Evolutionary conservation across 352 stramenopile genomes (phyloP).

Genomic region (Nothophytophthora sp.): DNA sequence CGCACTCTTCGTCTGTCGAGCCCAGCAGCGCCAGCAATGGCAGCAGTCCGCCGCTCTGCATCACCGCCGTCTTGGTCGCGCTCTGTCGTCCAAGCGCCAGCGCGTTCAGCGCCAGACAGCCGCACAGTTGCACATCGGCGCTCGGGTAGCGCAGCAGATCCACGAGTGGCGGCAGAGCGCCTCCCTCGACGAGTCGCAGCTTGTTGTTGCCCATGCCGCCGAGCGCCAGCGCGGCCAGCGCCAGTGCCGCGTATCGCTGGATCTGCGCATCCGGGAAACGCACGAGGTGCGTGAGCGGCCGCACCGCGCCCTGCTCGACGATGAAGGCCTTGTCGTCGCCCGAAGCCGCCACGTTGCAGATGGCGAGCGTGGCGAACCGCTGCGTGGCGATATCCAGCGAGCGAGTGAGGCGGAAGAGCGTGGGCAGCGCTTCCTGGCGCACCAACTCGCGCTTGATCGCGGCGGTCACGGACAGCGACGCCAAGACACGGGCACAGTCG

Average conservation of each 20-base stretch:
- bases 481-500: constrained; percentile 90
- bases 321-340: constrained; percentile 88
- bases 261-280: constrained; percentile 96
- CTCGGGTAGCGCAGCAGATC: constrained; percentile 95
- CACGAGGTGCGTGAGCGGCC: constrained; percentile 94
- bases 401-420: constrained; percentile 93
- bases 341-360: constrained; percentile 92
- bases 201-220: constrained; percentile 94
- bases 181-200: constrained; percentile 91
- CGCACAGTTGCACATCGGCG: constrained; percentile 91
- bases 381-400: constrained; percentile 93
- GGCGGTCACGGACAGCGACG: constrained; percentile 89
- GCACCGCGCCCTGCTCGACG: constrained; percentile 91
- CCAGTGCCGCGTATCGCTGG: constrained; percentile 93
- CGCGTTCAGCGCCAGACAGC: constrained; percentile 91
- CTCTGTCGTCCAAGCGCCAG: constrained; percentile 86
- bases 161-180: constrained; percentile 91
- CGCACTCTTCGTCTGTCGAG: constrained; percentile 89
- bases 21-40: constrained; percentile 89
- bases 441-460: constrained; percentile 88
- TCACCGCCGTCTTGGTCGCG: constrained; percentile 88
- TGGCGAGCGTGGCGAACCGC: constrained; percentile 93
- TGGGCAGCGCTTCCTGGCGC: constrained; percentile 74
- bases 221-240: constrained; percentile 91
- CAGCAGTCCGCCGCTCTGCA: constrained; percentile 90